phyloP scores from a whole-genome alignment of 2,329 filamentous ascomycete species.

The Lachnellula arida region DNA sequence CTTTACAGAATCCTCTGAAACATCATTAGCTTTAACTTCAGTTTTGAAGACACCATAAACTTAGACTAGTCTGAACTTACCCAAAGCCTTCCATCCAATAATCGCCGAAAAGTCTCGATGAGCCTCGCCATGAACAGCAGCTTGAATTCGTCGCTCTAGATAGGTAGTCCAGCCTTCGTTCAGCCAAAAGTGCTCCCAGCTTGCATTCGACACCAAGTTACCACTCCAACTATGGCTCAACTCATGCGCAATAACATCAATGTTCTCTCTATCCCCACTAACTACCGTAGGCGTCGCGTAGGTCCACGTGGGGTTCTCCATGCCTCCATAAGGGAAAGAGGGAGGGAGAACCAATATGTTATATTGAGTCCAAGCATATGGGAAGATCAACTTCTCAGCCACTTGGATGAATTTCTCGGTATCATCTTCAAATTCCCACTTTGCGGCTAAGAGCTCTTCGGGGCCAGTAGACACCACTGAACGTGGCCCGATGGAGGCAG shows the following conservation, averaged over 20 bases:
- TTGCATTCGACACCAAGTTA: conserved; percentile 73
- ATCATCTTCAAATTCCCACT: conserved; percentile 87
- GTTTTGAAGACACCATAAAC: conserved; percentile 13
- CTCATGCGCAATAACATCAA: conserved; percentile 94
- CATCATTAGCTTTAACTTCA: neutral
- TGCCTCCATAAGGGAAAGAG: conserved; percentile 84
- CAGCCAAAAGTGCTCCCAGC: conserved; percentile 77
- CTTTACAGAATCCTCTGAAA: conserved; percentile 66
- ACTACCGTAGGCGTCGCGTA: conserved; percentile 95
- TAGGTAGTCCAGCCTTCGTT: conserved; percentile 92
- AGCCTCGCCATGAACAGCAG: conserved; percentile 72
- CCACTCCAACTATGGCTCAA: conserved; percentile 78
- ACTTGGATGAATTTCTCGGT: conserved; percentile 89
- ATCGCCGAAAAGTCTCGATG: conserved; percentile 93
- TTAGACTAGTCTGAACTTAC: conserved; percentile 25
- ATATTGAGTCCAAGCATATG: conserved; percentile 92
- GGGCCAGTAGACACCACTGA: conserved; percentile 84
- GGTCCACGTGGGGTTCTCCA: conserved; percentile 92
- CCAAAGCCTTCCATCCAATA: conserved; percentile 79
- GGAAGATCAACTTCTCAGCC: conserved; percentile 76
- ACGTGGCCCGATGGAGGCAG: conserved; percentile 79
- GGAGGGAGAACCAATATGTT: conserved; percentile 88
- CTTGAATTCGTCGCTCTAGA: conserved; percentile 79
- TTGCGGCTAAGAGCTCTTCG: conserved; percentile 75
- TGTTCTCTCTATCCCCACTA: conserved; percentile 82